Conservation (phyloP, 306 rosid species). For the Prunus kanzakura region DNA sequence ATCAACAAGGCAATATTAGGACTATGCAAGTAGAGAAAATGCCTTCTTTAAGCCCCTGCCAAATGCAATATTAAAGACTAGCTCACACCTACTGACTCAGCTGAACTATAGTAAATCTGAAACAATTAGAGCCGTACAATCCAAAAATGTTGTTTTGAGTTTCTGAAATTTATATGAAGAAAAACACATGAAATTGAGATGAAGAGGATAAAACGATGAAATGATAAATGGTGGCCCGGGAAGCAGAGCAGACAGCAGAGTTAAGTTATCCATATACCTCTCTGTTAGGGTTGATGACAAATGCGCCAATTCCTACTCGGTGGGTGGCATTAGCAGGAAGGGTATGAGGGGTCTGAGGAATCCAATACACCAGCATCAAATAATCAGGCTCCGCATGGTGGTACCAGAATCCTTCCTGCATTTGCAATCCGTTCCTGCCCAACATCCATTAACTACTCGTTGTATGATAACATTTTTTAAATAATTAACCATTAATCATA, state of each 20-base stretch:
- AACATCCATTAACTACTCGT: background rate
- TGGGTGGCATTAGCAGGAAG: conserved; percentile 66
- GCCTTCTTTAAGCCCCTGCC: background rate
- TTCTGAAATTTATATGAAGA: background rate
- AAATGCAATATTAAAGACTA: background rate
- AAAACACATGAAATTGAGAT: background rate
- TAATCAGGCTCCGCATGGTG: conserved; percentile 90
- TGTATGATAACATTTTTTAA: background rate
- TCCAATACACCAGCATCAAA: conserved; percentile 82
- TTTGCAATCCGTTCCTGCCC: background rate
- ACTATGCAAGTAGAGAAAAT: too few relatives aligned
- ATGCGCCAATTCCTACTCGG: conserved; percentile 4
- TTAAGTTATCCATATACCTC: background rate
- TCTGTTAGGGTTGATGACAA: background rate
- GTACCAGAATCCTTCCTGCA: conserved; percentile 83
- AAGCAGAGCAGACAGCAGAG: too few relatives aligned
- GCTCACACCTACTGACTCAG: too few relatives aligned
- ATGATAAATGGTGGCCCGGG: background rate
- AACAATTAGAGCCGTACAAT: too few relatives aligned
- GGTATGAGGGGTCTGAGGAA: conserved; percentile 50
- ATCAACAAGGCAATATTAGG: too few relatives aligned
- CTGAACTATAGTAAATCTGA: too few relatives aligned
- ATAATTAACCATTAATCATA: background rate
- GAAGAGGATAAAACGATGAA: background rate
- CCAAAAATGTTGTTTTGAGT: too few relatives aligned